Evolutionary conservation across 768 basidiomycete genomes (phyloP).

Genomic region (Macrolepiota dolichaula): DNA sequence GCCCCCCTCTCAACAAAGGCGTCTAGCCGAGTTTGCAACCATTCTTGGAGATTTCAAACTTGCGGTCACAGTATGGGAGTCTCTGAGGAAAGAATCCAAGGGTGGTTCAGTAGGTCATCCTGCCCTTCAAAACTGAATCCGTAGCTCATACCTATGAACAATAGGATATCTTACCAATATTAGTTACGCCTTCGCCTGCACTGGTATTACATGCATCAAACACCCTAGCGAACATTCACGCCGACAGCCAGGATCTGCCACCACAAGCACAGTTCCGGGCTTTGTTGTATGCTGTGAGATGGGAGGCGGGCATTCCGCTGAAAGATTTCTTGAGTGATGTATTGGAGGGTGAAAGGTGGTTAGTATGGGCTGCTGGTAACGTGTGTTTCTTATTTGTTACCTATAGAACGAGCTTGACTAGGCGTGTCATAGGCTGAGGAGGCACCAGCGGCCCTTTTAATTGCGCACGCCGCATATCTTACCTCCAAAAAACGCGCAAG

Average conservation of each 20-base stretch:
- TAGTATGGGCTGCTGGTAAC: conserved; percentile 81
- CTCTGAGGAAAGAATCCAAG: conserved; percentile 80
- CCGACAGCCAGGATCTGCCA: conserved; percentile 43
- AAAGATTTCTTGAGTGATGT: conserved; percentile 54
- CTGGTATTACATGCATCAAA: conserved; percentile 58
- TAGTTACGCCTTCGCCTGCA: conserved; percentile 65
- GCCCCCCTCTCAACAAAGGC: conserved; percentile 67
- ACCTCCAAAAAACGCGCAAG: conserved; percentile 53
- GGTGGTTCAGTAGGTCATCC: conserved; percentile 70
- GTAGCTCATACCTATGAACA: background rate
- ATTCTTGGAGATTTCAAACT: conserved; percentile 87
- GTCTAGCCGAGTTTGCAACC: conserved; percentile 95
- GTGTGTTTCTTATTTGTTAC: conserved; percentile 40
- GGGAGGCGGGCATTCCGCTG: conserved; percentile 64
- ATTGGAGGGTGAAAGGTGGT: conserved; percentile 80
- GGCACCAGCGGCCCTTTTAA: conserved; percentile 71
- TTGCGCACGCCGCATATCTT: conserved; percentile 77
- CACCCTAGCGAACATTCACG: conserved; percentile 49
- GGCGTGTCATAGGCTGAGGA: conserved; percentile 56
- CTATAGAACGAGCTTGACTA: background rate
- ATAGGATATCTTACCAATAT: conserved; percentile 80
- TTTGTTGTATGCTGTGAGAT: conserved; percentile 66
- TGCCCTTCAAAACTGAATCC: background rate
- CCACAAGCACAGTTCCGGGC: conserved; percentile 68
- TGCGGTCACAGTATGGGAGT: conserved; percentile 82